Percentiles rank a stretch among this genome's conserved stretches.
Conservation (phyloP, 805 yeast genomes). For the Tanozyma kutaoensis region DNA sequence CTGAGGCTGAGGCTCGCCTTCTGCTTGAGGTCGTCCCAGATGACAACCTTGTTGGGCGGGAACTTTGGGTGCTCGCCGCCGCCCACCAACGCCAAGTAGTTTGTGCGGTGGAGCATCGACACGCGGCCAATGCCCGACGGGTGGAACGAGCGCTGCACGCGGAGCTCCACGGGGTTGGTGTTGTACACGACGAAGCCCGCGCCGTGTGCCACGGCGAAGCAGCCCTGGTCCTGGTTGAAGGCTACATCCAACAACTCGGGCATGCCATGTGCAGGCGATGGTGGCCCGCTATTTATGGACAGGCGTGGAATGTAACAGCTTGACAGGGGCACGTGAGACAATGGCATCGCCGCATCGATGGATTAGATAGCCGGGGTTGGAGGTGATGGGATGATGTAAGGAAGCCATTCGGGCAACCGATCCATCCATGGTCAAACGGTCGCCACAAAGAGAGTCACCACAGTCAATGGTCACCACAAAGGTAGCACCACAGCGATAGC, state of each 20-base stretch:
- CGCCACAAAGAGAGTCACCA: too few species aligned
- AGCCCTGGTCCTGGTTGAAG: conserved; percentile 84
- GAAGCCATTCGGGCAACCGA: too few species aligned
- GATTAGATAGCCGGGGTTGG: too few species aligned
- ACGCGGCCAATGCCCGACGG: conserved; percentile 57
- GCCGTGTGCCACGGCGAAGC: conserved; percentile 77
- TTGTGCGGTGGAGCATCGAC: conserved; percentile 80
- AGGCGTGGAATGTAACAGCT: too few species aligned
- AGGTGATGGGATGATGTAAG: too few species aligned
- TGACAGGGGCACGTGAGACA: too few species aligned
- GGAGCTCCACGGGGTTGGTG: conserved; percentile 72
- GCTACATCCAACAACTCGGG: conserved; percentile 34
- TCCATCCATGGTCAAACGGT: too few species aligned
- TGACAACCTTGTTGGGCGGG: conserved; percentile 65
- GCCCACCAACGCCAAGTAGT: conserved; percentile 81
- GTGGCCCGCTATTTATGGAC: too few species aligned
- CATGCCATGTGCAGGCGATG: too few species aligned
- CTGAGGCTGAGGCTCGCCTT: conserved; percentile 62
- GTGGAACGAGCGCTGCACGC: conserved; percentile 45
- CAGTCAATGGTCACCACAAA: too few species aligned
- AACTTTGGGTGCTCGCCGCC: conserved; percentile 76
- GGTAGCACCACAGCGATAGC: too few species aligned
- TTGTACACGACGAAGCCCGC: conserved; percentile 76
- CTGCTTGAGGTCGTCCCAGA: conserved; percentile 86
- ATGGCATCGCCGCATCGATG: too few species aligned